Evolutionary conservation across 768 basidiomycete genomes (phyloP).

Genomic region (Agrocybe praecox): DNA sequence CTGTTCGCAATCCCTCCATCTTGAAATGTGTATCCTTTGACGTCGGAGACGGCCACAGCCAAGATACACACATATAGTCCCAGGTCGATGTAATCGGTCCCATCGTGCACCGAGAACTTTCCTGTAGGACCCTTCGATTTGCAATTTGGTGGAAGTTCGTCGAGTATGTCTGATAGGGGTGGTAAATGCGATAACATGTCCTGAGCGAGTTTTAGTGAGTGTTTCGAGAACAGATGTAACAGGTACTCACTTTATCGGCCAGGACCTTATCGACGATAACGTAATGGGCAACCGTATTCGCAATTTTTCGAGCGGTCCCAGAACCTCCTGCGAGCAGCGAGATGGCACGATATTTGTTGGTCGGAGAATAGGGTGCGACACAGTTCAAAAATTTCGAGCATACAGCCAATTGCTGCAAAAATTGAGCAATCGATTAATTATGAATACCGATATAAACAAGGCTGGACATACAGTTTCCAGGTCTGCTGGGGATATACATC

Average conservation of each 20-base stretch:
- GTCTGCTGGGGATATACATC: constrained; percentile 34
- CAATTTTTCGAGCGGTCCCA: constrained; percentile 52
- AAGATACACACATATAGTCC: constrained; percentile 57
- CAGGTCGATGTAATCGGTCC: constrained; percentile 66
- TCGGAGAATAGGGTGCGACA: constrained; percentile 39
- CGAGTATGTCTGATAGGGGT: constrained; percentile 50
- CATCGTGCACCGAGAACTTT: constrained; percentile 55
- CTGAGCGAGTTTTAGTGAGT: constrained; percentile 32
- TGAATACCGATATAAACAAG: constrained; percentile 9
- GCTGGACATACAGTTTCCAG: constrained; percentile 26
- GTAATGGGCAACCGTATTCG: constrained; percentile 57
- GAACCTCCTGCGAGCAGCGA: constrained; percentile 55
- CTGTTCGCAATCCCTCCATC: constrained; percentile 35
- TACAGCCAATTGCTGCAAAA: constrained; percentile 45
- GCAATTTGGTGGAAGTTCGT: constrained; percentile 46
- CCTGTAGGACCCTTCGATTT: constrained; percentile 30
- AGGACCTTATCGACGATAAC: constrained; percentile 37
- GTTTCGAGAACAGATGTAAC: constrained; percentile 14
- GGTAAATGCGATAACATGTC: constrained; percentile 45
- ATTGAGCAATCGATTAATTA: neutral
- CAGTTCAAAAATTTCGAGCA: constrained; percentile 47
- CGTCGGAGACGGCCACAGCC: constrained; percentile 57
- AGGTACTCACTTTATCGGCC: constrained; percentile 14
- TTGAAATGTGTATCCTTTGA: constrained; percentile 55
- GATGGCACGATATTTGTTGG: constrained; percentile 53